phyloP scores from a whole-genome alignment of 495 filamentous ascomycete species.

The Penicillium fimorum region DNA sequence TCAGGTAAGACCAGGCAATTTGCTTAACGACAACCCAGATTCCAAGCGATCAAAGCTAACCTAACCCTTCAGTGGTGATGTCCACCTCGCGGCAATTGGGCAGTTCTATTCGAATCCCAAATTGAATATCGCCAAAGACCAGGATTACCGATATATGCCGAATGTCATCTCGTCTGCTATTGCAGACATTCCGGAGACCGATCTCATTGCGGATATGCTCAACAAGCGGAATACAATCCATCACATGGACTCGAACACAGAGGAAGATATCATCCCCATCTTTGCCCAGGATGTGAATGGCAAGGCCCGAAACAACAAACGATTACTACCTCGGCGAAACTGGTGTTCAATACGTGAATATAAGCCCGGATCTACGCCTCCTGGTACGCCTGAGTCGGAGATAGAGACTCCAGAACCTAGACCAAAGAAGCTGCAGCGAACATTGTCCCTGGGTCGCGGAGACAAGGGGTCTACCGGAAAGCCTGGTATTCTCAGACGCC shows the following conservation, averaged over 20 bases:
- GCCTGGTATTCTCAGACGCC: conserved; percentile 50
- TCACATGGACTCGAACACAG: conserved; percentile 69
- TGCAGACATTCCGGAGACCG: conserved; percentile 87
- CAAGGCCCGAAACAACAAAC: conserved; percentile 85
- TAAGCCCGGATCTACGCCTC: conserved; percentile 72
- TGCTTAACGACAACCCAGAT: neutral
- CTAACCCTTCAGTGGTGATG: conserved; percentile 65
- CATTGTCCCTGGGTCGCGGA: conserved; percentile 60
- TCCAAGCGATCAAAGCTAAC: conserved; percentile 11
- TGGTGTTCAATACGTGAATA: conserved; percentile 89
- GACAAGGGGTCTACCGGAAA: conserved; percentile 41
- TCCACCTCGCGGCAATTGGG: conserved; percentile 87
- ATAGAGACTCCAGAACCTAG: conserved; percentile 38
- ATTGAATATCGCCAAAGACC: conserved; percentile 72
- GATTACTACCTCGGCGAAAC: conserved; percentile 84
- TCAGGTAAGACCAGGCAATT: conserved; percentile 53
- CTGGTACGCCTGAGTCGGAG: conserved; percentile 51
- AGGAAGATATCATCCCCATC: conserved; percentile 93
- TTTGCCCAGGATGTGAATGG: conserved; percentile 87
- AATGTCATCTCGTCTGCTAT: conserved; percentile 87
- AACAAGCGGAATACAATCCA: conserved; percentile 94
- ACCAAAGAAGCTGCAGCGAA: conserved; percentile 53
- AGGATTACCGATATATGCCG: conserved; percentile 92
- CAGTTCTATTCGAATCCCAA: conserved; percentile 91
- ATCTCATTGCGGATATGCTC: conserved; percentile 83